These are phyloP conservation scores for Hyaloscypha hepaticicola DNA, from an alignment of 495 filamentous ascomycete genomes.

Conservation along the genomic window DNA sequence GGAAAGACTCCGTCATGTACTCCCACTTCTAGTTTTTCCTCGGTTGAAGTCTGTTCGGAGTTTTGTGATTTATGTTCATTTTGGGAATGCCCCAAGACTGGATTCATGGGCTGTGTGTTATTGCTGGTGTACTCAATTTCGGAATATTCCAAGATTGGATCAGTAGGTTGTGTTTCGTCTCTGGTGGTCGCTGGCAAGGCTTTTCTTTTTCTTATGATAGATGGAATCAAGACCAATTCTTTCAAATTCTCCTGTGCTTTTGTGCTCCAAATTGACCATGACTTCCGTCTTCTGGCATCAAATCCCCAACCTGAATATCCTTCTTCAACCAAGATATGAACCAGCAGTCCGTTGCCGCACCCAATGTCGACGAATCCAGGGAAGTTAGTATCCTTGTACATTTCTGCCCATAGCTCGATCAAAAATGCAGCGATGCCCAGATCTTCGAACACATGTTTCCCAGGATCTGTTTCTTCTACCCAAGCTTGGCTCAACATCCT, in stretches of 20 bases:
- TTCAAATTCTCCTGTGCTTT: slow-evolving; percentile 55
- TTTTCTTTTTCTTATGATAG: slow-evolving; percentile 28
- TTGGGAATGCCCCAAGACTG: not conserved
- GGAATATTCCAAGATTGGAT: not conserved
- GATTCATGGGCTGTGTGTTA: not conserved
- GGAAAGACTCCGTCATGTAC: slow-evolving; percentile 73
- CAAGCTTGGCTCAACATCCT: slow-evolving; percentile 62
- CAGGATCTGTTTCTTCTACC: slow-evolving; percentile 83
- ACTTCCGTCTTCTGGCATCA: slow-evolving; percentile 79
- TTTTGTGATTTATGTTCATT: not conserved
- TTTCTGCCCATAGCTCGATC: slow-evolving; percentile 85
- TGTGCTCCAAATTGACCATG: slow-evolving; percentile 72
- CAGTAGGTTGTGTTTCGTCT: not conserved
- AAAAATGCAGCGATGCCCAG: slow-evolving; percentile 89
- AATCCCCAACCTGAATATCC: slow-evolving; percentile 88
- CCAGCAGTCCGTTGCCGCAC: slow-evolving; percentile 93
- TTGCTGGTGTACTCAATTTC: not conserved
- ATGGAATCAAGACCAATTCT: slow-evolving; percentile 74
- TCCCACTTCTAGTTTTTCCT: slow-evolving; percentile 18
- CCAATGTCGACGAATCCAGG: slow-evolving; percentile 95
- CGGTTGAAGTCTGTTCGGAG: slow-evolving; percentile 21
- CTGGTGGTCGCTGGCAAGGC: not conserved
- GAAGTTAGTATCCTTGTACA: slow-evolving; percentile 65
- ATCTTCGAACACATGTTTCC: slow-evolving; percentile 94
- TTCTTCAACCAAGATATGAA: slow-evolving; percentile 77